Base-by-base conservation (phyloP, 495 filamentous ascomycete genomes). In the Penicillium cataractarum region DNA sequence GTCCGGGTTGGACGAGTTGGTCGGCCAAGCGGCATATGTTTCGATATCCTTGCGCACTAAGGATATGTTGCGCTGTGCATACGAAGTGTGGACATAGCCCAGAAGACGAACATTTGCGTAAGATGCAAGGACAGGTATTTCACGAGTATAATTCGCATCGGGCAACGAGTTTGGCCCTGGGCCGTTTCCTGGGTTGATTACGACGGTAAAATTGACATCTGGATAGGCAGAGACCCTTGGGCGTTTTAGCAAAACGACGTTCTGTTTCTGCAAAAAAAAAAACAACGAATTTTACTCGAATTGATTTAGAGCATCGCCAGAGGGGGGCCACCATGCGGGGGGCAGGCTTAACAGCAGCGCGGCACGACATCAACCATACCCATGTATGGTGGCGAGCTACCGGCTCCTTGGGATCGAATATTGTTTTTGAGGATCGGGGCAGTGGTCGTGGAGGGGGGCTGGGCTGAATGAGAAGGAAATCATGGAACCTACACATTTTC, bases 111-210 rank as follows among this genome's bases (percentile, higher is more conserved):
- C 81, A 68, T 86, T 86, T 27, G 71, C 53, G 56, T 79, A 71
- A 6, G 69, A 52, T 21, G 79, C 72, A 29, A 86, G 75, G 32
- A 59, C 72, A 1, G 77, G 75, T 22, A 86, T 73, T 61, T 80
- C 83, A 4, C 69, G 71, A 8, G 76, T 77, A 65, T 87, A 86
- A 68, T 84, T 83, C 49, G 65, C 75, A 65, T 85, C 81, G 1
- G 84, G 83, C 37, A 75, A 51, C 9, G 74, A 42, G 54, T 71
- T 61, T 33, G 71, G 59, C 22, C 84, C 84, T 13, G 85, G 85
- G 1, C 85, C 85, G 53, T 75, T 84, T 51, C 75, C 70, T 29
- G 84, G 85, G 61, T 87, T 87, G 65, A 86, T 74, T 58, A 87
- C 76, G 37, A 86, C 75, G 8, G 78, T 74, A 67, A 86, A 87